These are phyloP conservation scores for Exophiala aquamarina DNA, from an alignment of 2,329 filamentous ascomycete species.

Conservation along the genomic window DNA sequence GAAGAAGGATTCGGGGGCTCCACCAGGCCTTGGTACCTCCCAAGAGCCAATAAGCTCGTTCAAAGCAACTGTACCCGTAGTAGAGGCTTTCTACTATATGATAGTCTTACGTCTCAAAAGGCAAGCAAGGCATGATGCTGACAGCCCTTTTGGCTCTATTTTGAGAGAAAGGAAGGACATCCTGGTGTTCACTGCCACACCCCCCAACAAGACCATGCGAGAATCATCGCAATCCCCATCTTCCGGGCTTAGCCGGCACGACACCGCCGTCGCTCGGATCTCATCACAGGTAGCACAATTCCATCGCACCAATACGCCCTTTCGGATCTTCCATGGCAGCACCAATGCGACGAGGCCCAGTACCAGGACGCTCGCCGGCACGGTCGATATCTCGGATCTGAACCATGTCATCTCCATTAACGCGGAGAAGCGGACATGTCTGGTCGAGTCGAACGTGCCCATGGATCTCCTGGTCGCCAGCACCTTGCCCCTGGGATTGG, in stretches of 20 bases:
- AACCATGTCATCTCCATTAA: constrained; percentile 64
- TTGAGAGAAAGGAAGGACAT: no score
- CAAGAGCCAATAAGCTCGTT: no score
- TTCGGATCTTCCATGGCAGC: constrained; percentile 58
- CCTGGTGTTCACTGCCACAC: no score
- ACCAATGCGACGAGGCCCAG: constrained; percentile 54
- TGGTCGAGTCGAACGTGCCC: constrained; percentile 70
- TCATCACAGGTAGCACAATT: constrained; percentile 23
- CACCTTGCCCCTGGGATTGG: constrained; percentile 55
- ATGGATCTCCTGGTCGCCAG: constrained; percentile 65
- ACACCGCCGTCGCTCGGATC: constrained; percentile 3
- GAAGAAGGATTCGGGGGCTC: no score
- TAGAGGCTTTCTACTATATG: no score
- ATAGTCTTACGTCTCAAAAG: no score
- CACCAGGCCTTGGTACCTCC: no score
- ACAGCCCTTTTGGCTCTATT: no score
- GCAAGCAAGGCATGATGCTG: no score
- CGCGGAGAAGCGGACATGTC: constrained; percentile 50
- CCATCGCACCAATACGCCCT: constrained; percentile 37
- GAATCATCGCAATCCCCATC: no score
- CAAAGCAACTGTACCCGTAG: no score
- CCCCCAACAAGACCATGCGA: no score
- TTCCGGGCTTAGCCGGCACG: constrained; percentile 6
- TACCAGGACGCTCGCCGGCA: constrained; percentile 48
- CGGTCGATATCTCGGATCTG: constrained; percentile 67